phyloP scores from a whole-genome alignment of 78 protist genomes.

The Abeoforma whisleri region DNA sequence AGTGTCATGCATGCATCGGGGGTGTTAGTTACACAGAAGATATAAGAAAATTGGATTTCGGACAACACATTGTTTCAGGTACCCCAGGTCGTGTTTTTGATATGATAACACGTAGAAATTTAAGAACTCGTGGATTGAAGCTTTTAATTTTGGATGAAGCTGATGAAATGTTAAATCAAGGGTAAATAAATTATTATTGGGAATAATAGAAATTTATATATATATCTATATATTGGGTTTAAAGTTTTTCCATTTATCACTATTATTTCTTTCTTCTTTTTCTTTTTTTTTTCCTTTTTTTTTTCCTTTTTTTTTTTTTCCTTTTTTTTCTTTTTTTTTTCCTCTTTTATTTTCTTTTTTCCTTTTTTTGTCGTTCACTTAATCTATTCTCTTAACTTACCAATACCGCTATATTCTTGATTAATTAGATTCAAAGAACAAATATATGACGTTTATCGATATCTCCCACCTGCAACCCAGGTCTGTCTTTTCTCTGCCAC shows the following conservation, averaged over 20 bases:
- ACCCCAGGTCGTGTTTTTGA: conserved; percentile 94
- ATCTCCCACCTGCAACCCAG: conserved; percentile 85
- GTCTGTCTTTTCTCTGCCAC: conserved; percentile 95
- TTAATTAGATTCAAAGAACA: conserved; percentile 84
- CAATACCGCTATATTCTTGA: too few species aligned
- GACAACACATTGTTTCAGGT: conserved; percentile 87
- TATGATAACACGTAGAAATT: conserved; percentile 82
- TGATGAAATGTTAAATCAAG: conserved; percentile 91
- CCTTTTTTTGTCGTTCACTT: background rate
- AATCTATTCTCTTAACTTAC: too few species aligned
- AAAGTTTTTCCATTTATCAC: too few species aligned
- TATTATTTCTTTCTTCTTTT: conserved; percentile 50
- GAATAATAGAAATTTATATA: too few species aligned
- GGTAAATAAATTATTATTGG: conserved; percentile 72
- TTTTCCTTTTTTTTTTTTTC: too few species aligned
- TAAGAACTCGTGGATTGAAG: conserved; percentile 68
- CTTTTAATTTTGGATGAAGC: conserved; percentile 97
- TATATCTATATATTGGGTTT: too few species aligned
- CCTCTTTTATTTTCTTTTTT: too few species aligned
- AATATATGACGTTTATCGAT: conserved; percentile 91
- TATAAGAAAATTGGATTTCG: conserved; percentile 65
- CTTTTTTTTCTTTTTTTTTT: too few species aligned
- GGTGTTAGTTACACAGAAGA: conserved; percentile 83
- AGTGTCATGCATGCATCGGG: conserved; percentile 84
- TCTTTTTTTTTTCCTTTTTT: too few species aligned